Evolutionary conservation across 2,329 filamentous ascomycete genomes (phyloP), one percentile per base, ranked within the genome.

Genomic region (Esteya vermicola): DNA sequence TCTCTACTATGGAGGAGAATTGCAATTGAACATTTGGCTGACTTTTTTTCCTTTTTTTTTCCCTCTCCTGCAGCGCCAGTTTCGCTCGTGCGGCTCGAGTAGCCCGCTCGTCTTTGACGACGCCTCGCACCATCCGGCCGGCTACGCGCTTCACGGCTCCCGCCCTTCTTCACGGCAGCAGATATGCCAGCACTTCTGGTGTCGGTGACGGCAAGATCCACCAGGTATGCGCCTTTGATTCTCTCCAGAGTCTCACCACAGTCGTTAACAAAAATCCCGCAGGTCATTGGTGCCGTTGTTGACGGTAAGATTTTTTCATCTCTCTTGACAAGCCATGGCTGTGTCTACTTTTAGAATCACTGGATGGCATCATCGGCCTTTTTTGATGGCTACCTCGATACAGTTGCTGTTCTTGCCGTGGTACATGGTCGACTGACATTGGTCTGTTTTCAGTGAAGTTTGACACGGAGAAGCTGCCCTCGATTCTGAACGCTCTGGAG

Each of bases 201-300:
- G 70, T 68, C 51, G 65, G 73, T 57, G 65, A 73, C 63, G 75
- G 75, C 62, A 78, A 78, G 67, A 78, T 80, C 58, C 68, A 80
- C 67, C 75, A 80, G 70, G 72, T 75, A 58, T 63, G 69, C 45
- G 43, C 41, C 48, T 26, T 14, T 20, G 19, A 30, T 13, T 12
- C 12, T 12, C 10, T 7, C 12, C 7, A n/a, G n/a, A 23, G 14
- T 26, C 27, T 26, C 14, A 36, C 12, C 18, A 19, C 18, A 14
- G 13, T 23, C 38, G 39, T 38, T 37, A 44, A 43, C 19, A 28
- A 30, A 64, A 49, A 41, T 59, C 68, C 75, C 47, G 62, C 69
- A 86, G 71, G 88, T 95, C 66, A 95, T 95, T 70, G 88, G 91
- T 83, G 89, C 91, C 72, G 88, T 96, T 63, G 91, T 96, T 57